A percentile compares a stretch with the other conserved stretches of the same genome.
Evolutionary conservation across 371 early-diverging fungal genomes (phyloP).

Genomic region (Coemansia sp.): DNA sequence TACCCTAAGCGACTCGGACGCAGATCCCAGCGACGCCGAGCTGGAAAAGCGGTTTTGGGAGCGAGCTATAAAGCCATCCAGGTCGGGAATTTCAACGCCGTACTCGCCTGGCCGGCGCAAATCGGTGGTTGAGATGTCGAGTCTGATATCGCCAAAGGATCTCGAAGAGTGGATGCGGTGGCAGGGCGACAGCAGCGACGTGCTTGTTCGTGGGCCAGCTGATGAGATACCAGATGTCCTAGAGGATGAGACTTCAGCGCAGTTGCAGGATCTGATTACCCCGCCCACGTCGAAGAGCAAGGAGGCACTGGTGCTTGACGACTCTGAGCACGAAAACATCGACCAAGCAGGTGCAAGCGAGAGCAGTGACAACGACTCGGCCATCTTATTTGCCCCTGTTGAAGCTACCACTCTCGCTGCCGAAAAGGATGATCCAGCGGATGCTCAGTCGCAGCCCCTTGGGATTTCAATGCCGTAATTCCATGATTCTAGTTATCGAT

Average conservation of each 20-base stretch:
- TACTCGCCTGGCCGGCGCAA: slow-evolving; percentile 42
- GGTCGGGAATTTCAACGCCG: slow-evolving; percentile 37
- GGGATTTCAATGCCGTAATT: neutral
- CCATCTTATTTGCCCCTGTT: neutral
- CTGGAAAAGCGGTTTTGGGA: slow-evolving; percentile 43
- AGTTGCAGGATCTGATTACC: slow-evolving; percentile 1
- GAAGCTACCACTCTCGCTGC: neutral
- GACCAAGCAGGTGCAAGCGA: no score
- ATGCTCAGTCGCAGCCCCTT: neutral
- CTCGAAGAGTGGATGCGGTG: slow-evolving; percentile 49
- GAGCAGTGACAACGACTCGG: neutral
- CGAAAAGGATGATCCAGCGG: neutral
- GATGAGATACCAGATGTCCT: neutral
- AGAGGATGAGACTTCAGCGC: neutral
- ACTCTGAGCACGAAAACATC: no score
- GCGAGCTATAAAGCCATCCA: slow-evolving; percentile 43
- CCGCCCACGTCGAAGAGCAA: slow-evolving; percentile 22
- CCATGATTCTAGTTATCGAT: no score
- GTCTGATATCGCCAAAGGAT: slow-evolving; percentile 36
- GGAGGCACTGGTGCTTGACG: neutral
- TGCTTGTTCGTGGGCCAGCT: no score
- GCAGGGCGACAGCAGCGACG: slow-evolving; percentile 22
- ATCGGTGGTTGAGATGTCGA: slow-evolving; percentile 39
- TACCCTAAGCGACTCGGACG: slow-evolving; percentile 35
- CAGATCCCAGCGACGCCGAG: slow-evolving; percentile 29